Evolutionary conservation across 257 asterid species (phyloP).

Genomic region (Scutellaria barbata): DNA sequence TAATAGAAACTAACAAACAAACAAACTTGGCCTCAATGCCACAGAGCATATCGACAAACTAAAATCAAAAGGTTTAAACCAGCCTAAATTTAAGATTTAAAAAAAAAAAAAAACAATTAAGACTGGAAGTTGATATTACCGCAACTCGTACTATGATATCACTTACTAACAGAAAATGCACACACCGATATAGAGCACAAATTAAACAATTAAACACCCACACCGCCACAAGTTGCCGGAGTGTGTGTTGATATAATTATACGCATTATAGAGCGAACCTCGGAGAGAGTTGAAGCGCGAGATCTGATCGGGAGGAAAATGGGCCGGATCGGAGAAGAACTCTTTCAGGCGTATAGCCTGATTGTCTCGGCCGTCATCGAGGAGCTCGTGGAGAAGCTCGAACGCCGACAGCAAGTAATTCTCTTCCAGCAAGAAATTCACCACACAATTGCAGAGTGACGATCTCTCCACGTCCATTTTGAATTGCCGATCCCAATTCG

Average conservation of each 20-base stretch:
- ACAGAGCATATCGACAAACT: constrained; percentile 10
- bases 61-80: background rate
- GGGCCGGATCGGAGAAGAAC: constrained; percentile 82
- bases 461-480: constrained; percentile 96
- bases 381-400: constrained; percentile 96
- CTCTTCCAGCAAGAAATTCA: constrained; percentile 89
- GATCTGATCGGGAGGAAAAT: constrained; percentile 92
- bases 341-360: constrained; percentile 91
- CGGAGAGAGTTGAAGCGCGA: constrained; percentile 78
- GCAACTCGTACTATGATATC: constrained; percentile 18
- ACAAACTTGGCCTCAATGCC: constrained; percentile 2
- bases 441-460: constrained; percentile 95
- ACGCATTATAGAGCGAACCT: constrained; percentile 50
- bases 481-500: constrained; percentile 35
- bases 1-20: background rate
- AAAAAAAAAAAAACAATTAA: background rate
- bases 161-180: constrained; percentile 21
- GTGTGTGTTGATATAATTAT: background rate
- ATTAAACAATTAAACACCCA: constrained; percentile 11
- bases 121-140: constrained; percentile 1
- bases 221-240: constrained; percentile 18
- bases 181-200: background rate
- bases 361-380: constrained; percentile 89
- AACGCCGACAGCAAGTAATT: constrained; percentile 89
- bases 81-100: background rate